A percentile compares a stretch with the other conserved stretches of the same genome.
Evolutionary conservation across 495 filamentous ascomycete genomes (phyloP).

Genomic region (Elaphomyces granulatus): DNA sequence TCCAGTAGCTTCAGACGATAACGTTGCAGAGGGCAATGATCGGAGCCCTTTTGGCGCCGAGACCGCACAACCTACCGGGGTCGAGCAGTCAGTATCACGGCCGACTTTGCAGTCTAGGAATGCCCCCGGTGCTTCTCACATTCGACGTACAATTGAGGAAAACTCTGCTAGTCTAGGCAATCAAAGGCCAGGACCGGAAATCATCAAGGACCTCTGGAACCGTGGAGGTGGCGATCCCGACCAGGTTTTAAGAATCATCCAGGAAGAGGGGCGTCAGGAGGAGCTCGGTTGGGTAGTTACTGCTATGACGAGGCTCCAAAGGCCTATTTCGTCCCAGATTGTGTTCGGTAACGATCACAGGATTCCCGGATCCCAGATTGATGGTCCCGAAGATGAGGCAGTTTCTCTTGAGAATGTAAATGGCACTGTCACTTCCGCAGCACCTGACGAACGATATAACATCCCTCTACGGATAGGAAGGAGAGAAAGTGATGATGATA

Average conservation of each 20-base stretch:
- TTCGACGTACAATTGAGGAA: conserved; percentile 28
- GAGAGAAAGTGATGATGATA: not conserved
- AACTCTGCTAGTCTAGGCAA: conserved; percentile 2
- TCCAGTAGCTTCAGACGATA: not conserved
- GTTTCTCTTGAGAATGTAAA: not conserved
- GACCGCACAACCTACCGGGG: not conserved
- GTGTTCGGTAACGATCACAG: not conserved
- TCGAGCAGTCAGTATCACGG: conserved; percentile 4
- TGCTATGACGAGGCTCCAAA: conserved; percentile 19
- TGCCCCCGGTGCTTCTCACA: conserved; percentile 16
- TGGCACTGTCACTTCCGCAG: not conserved
- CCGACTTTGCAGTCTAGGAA: conserved; percentile 5
- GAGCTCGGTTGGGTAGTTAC: conserved; percentile 37
- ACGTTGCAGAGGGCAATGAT: conserved; percentile 2
- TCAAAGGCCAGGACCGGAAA: conserved; percentile 25
- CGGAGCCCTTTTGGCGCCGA: not conserved
- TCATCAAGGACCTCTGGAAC: conserved; percentile 37
- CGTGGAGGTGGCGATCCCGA: conserved; percentile 43
- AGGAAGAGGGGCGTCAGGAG: conserved; percentile 42
- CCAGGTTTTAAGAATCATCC: conserved; percentile 45
- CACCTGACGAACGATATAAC: not conserved
- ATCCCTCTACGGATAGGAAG: not conserved
- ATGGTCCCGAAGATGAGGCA: not conserved
- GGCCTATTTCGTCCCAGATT: not conserved
- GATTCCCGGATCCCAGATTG: not conserved